Evolutionary conservation across 345 rosid species (phyloP), one percentile per base, ranked within the genome.

Genomic region (Heritiera fomes): DNA sequence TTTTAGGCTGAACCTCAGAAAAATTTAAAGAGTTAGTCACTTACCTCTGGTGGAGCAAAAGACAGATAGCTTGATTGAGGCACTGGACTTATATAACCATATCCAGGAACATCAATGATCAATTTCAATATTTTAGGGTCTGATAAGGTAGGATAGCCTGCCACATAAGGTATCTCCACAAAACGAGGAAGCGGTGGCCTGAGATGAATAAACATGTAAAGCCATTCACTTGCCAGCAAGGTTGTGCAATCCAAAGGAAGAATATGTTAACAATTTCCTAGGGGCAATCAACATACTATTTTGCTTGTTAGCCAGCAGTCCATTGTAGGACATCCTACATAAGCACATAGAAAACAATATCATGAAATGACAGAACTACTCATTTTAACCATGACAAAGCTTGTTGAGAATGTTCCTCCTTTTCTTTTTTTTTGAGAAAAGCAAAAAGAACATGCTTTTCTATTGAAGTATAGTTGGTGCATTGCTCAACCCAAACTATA

Each of bases 31-130:
- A 10, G 50, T 28, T n/a, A 11, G 13, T 46, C 56, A 73, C 59
- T 79, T 83, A 94, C 97, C 94, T 94, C 98, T 50, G 97, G 97
- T 65, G 98, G 97, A 80, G 97, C 91, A 85, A 94, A 94, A 43
- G 97, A 92, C 71, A 94, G 84, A 82, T 89, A 92, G 82, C 89
- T 89, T 15, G 72, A 84, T 34, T 86, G 85, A 78, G 80, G 82
- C 68, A 76, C 80, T 30, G 70, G 59, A 77, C 73, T 79, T 82
- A 85, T 84, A 78, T 70, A 75, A 58, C 80, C 82, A 67, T 4
- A 8, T 28, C 88, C 86, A 3, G 88, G 90, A 82, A 90, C 85
- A 46, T 84, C 85, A 59, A 91, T 67, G 30, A 77, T 85, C 69
- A 83, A 8, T 49, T 28, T 73, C 10, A 89, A 88, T 84, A 91